Conservation (phyloP, 106 monocot genomes). For the Apostasia shenzhenica region DNA sequence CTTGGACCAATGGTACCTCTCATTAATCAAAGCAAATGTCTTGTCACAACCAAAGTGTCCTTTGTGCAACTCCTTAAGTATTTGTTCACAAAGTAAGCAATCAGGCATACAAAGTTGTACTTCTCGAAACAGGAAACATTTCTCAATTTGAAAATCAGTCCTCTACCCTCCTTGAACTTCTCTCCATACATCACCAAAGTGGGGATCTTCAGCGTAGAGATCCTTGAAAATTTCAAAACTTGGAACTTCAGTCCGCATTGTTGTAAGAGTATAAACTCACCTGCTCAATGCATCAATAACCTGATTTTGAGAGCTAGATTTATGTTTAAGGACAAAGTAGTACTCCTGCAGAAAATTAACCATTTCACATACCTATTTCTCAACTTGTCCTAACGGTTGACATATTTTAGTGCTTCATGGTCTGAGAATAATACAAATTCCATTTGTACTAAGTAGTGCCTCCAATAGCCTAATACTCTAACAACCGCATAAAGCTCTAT, state of each 20-base stretch:
- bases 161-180: no score
- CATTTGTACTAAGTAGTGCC: neutral
- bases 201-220: no score
- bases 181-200: no score
- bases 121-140: constrained; percentile 1
- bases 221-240: no score
- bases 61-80: neutral
- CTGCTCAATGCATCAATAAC: neutral
- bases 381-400: neutral
- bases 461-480: neutral
- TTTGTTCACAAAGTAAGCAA: neutral
- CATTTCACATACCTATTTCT: neutral
- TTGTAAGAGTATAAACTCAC: no score
- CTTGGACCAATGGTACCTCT: constrained; percentile 1
- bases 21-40: neutral
- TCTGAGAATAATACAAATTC: neutral
- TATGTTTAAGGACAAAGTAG: neutral
- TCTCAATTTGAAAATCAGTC: neutral
- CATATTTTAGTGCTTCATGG: neutral
- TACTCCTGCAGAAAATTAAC: neutral
- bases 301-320: neutral
- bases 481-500: neutral
- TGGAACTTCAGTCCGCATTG: no score
- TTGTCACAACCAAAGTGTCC: constrained; percentile 13
- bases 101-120: neutral